phyloP scores from a whole-genome alignment of 805 yeast species.

The Candida maesae region DNA sequence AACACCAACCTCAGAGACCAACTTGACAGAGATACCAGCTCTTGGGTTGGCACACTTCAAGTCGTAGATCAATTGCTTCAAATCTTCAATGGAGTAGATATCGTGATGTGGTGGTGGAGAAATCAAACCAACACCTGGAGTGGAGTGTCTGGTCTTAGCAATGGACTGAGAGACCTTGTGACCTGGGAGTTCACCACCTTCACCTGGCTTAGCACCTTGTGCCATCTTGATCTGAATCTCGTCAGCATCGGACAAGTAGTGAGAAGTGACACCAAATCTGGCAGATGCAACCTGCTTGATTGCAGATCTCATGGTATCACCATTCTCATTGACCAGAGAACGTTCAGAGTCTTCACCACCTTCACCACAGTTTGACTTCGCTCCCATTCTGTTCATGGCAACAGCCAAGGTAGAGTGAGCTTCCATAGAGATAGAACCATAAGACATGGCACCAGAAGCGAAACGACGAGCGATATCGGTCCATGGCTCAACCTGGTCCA shows the following conservation, averaged over 20 bases:
- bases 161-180: constrained; percentile 77
- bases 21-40: constrained; percentile 93
- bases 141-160: constrained; percentile 94
- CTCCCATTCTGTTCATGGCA: constrained; percentile 97
- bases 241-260: constrained; percentile 92
- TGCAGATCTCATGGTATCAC: constrained; percentile 98
- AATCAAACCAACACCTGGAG: constrained; percentile 94
- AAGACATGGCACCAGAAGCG: constrained; percentile 99
- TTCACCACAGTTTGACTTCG: constrained; percentile 97
- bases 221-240: constrained; percentile 98
- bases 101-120: constrained; percentile 99
- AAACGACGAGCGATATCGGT: constrained; percentile 96
- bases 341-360: constrained; percentile 99
- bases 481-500: constrained; percentile 99
- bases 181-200: constrained; percentile 81
- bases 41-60: constrained; percentile 96
- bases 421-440: constrained; percentile 98
- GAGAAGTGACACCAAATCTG: constrained; percentile 95
- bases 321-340: constrained; percentile 72
- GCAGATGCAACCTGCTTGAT: constrained; percentile 98
- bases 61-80: constrained; percentile 94
- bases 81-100: constrained; percentile 95
- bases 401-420: constrained; percentile 97
- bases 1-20: constrained; percentile 97
- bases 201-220: constrained; percentile 99